phyloP scores from a whole-genome alignment of 1,139 yeast genomes.

The Yamadazyma kanchanaburiensis region DNA sequence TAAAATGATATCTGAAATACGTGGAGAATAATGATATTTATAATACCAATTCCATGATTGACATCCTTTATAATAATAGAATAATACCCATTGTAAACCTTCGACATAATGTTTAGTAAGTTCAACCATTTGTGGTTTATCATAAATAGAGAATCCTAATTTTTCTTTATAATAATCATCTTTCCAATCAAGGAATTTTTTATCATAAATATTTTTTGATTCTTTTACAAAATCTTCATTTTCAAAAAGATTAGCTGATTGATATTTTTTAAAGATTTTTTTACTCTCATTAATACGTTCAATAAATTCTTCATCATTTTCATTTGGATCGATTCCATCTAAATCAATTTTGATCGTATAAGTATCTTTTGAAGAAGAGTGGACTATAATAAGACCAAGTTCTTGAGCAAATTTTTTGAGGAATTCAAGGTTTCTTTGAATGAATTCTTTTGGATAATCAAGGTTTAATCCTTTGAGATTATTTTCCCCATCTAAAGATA shows the following conservation, averaged over 20 bases:
- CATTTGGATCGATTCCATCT: conserved; percentile 68
- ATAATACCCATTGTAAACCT: conserved; percentile 94
- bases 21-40: conserved; percentile 85
- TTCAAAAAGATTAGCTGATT: conserved; percentile 64
- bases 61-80: conserved; percentile 84
- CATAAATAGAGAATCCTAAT: conserved; percentile 59
- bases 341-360: conserved; percentile 63
- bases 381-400: conserved; percentile 62
- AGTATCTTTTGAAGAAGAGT: conserved; percentile 51
- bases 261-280: conserved; percentile 58
- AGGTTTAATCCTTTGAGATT: conserved; percentile 48
- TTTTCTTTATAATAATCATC: conserved; percentile 77
- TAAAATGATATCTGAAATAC: conserved; percentile 76
- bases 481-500: conserved; percentile 37
- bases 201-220: conserved; percentile 62
- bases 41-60: conserved; percentile 96
- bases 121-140: conserved; percentile 54
- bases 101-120: conserved; percentile 84
- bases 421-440: conserved; percentile 51
- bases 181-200: conserved; percentile 80
- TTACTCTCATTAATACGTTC: conserved; percentile 45
- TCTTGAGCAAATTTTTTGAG: conserved; percentile 62
- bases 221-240: conserved; percentile 61
- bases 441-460: conserved; percentile 40
- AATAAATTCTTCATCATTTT: conserved; percentile 59